These are phyloP conservation scores for Eucalyptus melliodora DNA, from an alignment of 345 rosid species.

Conservation along the genomic window DNA sequence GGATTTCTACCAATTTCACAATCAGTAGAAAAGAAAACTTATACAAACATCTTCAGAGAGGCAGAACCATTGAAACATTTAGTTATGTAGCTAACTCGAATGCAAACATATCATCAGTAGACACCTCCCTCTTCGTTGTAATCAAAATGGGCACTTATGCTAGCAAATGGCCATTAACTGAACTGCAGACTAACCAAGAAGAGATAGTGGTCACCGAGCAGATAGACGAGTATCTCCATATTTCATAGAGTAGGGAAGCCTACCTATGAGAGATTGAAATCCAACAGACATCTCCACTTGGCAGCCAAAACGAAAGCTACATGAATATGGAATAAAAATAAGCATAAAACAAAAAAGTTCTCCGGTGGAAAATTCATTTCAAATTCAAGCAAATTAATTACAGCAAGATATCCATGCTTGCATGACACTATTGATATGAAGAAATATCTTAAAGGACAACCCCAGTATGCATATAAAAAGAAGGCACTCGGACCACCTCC, in stretches of 20 bases:
- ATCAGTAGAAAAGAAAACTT: background rate
- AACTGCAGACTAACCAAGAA: background rate
- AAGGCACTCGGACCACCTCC: background rate
- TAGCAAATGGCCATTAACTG: background rate
- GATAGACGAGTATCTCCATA: background rate
- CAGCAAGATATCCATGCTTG: background rate
- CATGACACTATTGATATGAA: background rate
- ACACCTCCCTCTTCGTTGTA: background rate
- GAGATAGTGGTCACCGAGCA: background rate
- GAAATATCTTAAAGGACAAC: background rate
- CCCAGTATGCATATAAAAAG: background rate
- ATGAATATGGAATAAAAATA: background rate
- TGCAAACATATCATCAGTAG: background rate
- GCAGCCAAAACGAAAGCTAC: background rate
- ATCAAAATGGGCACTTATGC: background rate
- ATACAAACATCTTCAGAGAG: background rate
- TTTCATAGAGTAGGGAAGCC: background rate
- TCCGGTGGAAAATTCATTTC: background rate
- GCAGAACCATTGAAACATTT: background rate
- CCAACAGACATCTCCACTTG: background rate
- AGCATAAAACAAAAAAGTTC: background rate
- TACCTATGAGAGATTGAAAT: background rate
- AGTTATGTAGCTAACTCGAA: background rate
- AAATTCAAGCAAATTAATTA: background rate
- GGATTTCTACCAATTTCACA: background rate